These are phyloP conservation scores for Mycotypha africana DNA, from an alignment of 371 early-diverging fungal genomes.

Conservation along the genomic window DNA sequence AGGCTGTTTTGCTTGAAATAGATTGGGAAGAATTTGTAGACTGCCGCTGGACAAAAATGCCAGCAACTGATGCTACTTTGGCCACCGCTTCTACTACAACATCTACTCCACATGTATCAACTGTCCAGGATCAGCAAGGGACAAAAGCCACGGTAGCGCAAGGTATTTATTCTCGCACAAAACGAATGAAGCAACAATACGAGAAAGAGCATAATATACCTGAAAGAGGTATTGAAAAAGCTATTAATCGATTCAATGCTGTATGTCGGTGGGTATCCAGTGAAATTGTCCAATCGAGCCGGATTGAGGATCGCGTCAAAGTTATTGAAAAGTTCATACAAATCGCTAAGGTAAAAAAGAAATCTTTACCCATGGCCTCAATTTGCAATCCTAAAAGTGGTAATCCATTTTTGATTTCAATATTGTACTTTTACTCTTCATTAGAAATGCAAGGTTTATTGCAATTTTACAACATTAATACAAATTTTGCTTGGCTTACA, in stretches of 20 bases:
- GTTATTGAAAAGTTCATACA: slow-evolving; percentile 72
- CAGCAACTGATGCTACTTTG: too few species aligned
- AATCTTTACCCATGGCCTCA: not conserved
- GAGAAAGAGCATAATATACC: slow-evolving; percentile 1
- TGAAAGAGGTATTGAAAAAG: slow-evolving; percentile 48
- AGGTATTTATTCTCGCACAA: slow-evolving; percentile 15
- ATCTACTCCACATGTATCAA: slow-evolving; percentile 2
- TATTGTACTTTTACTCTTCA: not conserved
- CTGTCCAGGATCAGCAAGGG: not conserved
- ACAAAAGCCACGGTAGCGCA: not conserved
- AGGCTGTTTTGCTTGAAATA: slow-evolving; percentile 40
- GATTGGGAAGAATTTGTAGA: slow-evolving; percentile 64
- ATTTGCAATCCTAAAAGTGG: not conserved
- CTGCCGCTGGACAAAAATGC: slow-evolving; percentile 58
- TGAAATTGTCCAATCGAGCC: slow-evolving; percentile 54
- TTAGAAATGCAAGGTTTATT: slow-evolving; percentile 57
- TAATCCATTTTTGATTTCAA: not conserved
- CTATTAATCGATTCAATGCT: slow-evolving; percentile 63
- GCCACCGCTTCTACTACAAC: slow-evolving; percentile 1
- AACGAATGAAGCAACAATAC: slow-evolving; percentile 15
- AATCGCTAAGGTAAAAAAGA: slow-evolving; percentile 52
- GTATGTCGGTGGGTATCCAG: slow-evolving; percentile 72
- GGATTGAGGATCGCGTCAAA: slow-evolving; percentile 50
- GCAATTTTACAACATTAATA: slow-evolving; percentile 60
- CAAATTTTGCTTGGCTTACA: slow-evolving; percentile 63